phyloP scores from a whole-genome alignment of 148 eudicot species.

The Fagopyrum tataricum region DNA sequence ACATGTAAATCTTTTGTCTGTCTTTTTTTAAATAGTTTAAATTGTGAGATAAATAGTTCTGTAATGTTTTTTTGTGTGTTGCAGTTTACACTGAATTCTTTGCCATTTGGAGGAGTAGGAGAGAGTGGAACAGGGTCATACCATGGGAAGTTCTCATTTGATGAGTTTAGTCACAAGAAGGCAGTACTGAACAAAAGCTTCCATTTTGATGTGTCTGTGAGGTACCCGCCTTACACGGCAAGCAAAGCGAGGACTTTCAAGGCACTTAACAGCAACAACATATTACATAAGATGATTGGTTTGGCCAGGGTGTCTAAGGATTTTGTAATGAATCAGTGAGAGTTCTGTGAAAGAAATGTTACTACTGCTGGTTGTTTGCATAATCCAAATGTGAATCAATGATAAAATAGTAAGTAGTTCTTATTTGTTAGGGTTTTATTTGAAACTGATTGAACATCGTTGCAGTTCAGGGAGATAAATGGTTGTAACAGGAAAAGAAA shows the following conservation, averaged over 20 bases:
- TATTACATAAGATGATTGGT: constrained; percentile 27
- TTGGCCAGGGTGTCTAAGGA: constrained; percentile 4
- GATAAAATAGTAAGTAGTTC: too few relatives aligned
- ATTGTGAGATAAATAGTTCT: background rate
- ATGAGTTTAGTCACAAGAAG: constrained; percentile 66
- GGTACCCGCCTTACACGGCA: constrained; percentile 60
- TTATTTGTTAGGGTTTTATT: too few relatives aligned
- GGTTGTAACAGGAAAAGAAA: too few relatives aligned
- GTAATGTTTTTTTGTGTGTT: background rate
- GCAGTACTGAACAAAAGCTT: constrained; percentile 49
- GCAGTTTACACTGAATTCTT: constrained; percentile 40
- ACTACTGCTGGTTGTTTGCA: background rate
- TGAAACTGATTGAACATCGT: too few relatives aligned
- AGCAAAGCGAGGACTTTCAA: constrained; percentile 37
- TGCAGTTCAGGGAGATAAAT: too few relatives aligned
- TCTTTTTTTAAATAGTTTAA: background rate
- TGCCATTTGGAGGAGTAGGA: constrained; percentile 86
- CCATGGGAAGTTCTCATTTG: constrained; percentile 70
- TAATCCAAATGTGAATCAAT: background rate
- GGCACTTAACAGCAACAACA: constrained; percentile 35
- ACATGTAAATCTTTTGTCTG: constrained; percentile 31
- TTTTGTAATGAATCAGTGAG: background rate
- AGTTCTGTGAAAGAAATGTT: background rate
- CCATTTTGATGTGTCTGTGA: constrained; percentile 35
- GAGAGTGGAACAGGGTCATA: constrained; percentile 74